Base-by-base conservation (phyloP, 495 filamentous ascomycete genomes). In the Echria macrotheca region DNA sequence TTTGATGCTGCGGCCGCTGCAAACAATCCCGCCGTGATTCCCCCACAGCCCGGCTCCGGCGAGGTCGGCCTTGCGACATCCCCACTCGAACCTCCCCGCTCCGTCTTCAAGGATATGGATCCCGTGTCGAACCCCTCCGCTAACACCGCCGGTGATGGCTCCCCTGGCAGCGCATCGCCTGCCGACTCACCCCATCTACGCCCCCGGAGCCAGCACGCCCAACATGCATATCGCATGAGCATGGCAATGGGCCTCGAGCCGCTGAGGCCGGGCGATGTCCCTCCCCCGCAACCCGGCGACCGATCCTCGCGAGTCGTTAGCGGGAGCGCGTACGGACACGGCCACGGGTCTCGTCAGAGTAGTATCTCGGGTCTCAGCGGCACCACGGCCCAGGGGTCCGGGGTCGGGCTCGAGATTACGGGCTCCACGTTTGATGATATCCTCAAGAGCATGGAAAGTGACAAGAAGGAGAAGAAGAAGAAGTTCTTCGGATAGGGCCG, bases 381-480 rank as follows among this genome's bases (percentile, higher is more conserved):
- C 12, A n/a, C 8, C 15, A 26, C 19, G 42, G 11, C 23, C 35
- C 31, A 14, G 15, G 1, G 17, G 18, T n/a, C 2, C 17, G 28
- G 18, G 32, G 17, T 14, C 19, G 32, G 35, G 24, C 11, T 28
- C 24, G 33, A 21, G 22, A 15, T 22, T 15, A n/a, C 22, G 28
- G 21, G 4, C 18, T 24, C 12, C 57, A 84, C 79, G n/a, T 84
- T 84, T 66, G 80, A 84, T 60, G 77, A 80, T 46, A 84, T 84
- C 44, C 56, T 84, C n/a, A 75, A 73, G 41, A 69, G 68, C n/a
- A 73, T 75, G 62, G 66, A 68, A 33, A 54, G 60, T 31, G 63
- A 67, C 50, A 61, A 60, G 41, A 69, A 69, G 63, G 67, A 69
- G 45, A 60, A 54, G 60, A 75, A 73, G 60, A 70, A 66, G 51